A percentile compares a stretch with the other conserved stretches of the same genome.
These are phyloP conservation scores for Aristolochia contorta DNA, from an alignment of 164 flowering plant genomes.

Conservation along the genomic window DNA sequence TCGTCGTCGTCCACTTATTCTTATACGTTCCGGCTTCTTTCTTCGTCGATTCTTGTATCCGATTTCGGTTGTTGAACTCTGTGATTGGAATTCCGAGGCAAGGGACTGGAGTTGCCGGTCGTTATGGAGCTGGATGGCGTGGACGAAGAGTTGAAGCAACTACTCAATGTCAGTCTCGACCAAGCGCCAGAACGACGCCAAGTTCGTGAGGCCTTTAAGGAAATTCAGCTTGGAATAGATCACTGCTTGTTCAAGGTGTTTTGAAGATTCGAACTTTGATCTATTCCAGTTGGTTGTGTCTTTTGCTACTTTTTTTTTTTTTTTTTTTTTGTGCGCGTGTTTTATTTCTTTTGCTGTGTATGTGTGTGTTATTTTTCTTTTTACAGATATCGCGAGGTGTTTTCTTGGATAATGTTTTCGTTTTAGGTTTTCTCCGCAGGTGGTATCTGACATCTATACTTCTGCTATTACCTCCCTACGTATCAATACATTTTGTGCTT, in stretches of 20 bases:
- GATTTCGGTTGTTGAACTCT: no score
- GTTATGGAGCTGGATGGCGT: conserved; percentile 35
- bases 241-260: conserved; percentile 78
- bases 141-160: conserved; percentile 38
- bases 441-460: no score
- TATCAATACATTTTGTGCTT: no score
- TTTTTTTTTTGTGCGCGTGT: neutral
- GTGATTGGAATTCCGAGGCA: no score
- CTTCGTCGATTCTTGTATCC: no score
- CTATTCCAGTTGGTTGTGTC: neutral
- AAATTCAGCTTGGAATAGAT: conserved; percentile 64
- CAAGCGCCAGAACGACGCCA: conserved; percentile 50
- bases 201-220: conserved; percentile 78
- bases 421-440: no score
- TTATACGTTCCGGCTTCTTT: no score
- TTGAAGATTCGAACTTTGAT: neutral
- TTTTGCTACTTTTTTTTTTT: neutral
- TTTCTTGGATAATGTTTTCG: neutral
- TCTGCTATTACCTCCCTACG: no score
- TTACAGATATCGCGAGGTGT: neutral
- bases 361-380: neutral
- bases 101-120: neutral
- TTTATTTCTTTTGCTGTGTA: neutral
- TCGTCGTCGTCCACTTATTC: no score
- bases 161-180: conserved; percentile 55